Evolutionary conservation across 2,329 filamentous ascomycete species (phyloP).

Genomic region (Xylaria multiplex): DNA sequence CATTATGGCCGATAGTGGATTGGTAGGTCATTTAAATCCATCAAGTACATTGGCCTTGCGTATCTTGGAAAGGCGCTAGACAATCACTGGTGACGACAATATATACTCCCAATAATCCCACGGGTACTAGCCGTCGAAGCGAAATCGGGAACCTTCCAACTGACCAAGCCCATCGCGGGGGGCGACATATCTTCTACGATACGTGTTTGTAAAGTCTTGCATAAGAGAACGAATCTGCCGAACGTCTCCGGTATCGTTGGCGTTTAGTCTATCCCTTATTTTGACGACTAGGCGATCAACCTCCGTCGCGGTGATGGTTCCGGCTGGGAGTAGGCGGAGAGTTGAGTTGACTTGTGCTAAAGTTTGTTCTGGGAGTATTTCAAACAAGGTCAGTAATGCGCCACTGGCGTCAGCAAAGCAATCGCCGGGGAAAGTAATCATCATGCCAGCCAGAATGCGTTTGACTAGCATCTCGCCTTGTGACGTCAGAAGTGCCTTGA

Average conservation of each 20-base stretch:
- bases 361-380: constrained; percentile 83
- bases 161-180: constrained; percentile 89
- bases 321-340: constrained; percentile 82
- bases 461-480: constrained; percentile 85
- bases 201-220: constrained; percentile 96
- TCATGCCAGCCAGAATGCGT: constrained; percentile 94
- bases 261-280: constrained; percentile 80
- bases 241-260: constrained; percentile 67
- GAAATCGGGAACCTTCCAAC: constrained; percentile 86
- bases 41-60: neutral
- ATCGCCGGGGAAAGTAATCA: constrained; percentile 97
- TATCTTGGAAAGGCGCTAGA: neutral
- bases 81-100: neutral
- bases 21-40: constrained; percentile 19
- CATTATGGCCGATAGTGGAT: neutral
- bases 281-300: constrained; percentile 82
- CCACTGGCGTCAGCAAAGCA: constrained; percentile 95
- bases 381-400: constrained; percentile 88
- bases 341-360: constrained; percentile 85
- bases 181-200: constrained; percentile 93
- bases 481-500: constrained; percentile 75
- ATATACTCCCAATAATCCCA: neutral
- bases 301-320: constrained; percentile 82
- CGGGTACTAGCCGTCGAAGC: constrained; percentile 69
- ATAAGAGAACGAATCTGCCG: constrained; percentile 85